Evolutionary conservation across 2,329 filamentous ascomycete genomes (phyloP), one percentile per base, ranked within the genome.

Genomic region (Clonostachys rhizophaga): DNA sequence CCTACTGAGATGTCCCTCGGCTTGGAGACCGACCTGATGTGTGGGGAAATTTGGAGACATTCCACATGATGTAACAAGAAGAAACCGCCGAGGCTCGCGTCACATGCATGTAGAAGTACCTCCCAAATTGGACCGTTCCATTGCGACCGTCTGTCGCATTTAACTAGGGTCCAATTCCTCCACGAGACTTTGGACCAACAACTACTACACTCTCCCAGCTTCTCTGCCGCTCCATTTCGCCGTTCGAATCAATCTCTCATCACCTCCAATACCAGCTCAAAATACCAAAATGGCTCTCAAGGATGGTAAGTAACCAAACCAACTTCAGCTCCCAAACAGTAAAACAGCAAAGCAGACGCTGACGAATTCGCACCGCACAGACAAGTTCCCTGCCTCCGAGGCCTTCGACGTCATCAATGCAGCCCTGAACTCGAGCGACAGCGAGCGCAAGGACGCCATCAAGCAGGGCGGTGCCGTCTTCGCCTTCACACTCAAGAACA

Each of bases 401-500:
- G 91, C 91, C 57, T 99, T 99, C 70, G 94, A 99, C 65, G 78
- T 76, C 61, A 96, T 99, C 77, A 82, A 88, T 68, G 64, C 72
- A 46, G 81, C 84, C 45, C 84, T 99, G 54, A 70, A 76, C 60
- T 67, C 78, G 59, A 82, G 79, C 67, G 83, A 87, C 30, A 78
- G 80, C 54, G 88, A 90, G 60, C 84, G 85, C 71, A 87, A 95
- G 73, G 85, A 91, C 55, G 91, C 92, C 56, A 86, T 97, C 69
- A 92, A 95, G 72, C 83, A 90, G 65, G 92, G 84, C 63, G 86
- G 86, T 60, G 90, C 87, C 51, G 76, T 97, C 66, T 96, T 95
- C 67, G 86, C 86, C 51, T 97, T 99, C 73, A 90, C 83, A 47
- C 76, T 99, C 55, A 97, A 95, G 79, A 99, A 99, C 79, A 69